Evolutionary conservation across 2,329 filamentous ascomycete species (phyloP).

Genomic region (Pyricularia sp.): DNA sequence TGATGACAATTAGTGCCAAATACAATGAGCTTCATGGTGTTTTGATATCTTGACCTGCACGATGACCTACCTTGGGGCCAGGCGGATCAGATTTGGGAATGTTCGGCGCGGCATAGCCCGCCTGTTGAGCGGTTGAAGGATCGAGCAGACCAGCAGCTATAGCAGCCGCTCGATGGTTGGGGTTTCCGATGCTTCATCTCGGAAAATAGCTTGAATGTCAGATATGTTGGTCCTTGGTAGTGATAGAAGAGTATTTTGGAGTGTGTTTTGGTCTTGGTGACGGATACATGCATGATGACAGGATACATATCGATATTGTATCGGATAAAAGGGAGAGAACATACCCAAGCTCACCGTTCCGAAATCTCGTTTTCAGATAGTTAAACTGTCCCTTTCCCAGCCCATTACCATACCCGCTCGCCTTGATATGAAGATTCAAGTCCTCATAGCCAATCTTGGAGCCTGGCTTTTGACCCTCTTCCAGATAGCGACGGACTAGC

Average conservation of each 20-base stretch:
- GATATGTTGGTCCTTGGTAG: neutral
- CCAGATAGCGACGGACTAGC: neutral
- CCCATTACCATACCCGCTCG: neutral
- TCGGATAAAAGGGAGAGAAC: neutral
- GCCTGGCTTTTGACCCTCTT: neutral
- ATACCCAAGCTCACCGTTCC: neutral
- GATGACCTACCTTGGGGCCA: neutral
- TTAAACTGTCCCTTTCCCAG: neutral
- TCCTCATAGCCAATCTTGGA: neutral
- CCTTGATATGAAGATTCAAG: neutral
- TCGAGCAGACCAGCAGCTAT: neutral
- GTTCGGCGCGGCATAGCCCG: neutral
- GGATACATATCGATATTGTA: neutral
- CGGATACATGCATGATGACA: neutral
- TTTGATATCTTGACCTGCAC: neutral
- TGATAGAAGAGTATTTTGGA: no score
- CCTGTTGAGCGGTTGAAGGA: neutral
- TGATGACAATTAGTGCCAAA: neutral
- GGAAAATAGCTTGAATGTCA: neutral
- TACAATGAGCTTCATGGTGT: neutral
- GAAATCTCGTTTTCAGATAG: neutral
- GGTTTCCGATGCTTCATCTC: neutral
- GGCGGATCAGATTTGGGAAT: neutral
- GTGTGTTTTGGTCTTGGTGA: neutral
- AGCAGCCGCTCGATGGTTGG: neutral